These are phyloP conservation scores for Glomus cerebriforme DNA, from an alignment of 192 early-diverging fungal genomes.

Conservation along the genomic window DNA sequence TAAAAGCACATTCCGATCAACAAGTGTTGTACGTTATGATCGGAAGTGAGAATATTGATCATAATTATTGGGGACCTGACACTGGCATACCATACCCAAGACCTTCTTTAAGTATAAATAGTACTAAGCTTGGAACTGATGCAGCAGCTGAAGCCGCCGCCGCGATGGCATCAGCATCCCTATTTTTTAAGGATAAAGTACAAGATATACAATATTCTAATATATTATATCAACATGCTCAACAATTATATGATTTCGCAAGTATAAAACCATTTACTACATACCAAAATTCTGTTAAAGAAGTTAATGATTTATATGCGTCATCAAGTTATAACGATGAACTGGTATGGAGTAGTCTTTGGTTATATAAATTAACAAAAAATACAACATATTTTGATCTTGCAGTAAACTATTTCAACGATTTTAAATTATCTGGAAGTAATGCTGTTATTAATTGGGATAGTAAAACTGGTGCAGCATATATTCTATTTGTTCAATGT, in stretches of 20 bases:
- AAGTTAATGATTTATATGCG: slow-evolving; percentile 41
- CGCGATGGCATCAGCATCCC: slow-evolving; percentile 55
- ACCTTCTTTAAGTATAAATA: slow-evolving; percentile 51
- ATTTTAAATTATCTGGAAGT: slow-evolving; percentile 29
- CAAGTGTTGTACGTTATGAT: slow-evolving; percentile 55
- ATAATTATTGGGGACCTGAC: slow-evolving; percentile 64
- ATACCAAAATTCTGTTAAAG: slow-evolving; percentile 48
- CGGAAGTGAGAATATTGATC: slow-evolving; percentile 47
- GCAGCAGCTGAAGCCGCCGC: slow-evolving; percentile 55
- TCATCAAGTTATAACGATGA: slow-evolving; percentile 49
- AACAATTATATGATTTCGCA: slow-evolving; percentile 50
- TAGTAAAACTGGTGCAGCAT: slow-evolving; percentile 49
- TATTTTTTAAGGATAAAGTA: slow-evolving; percentile 52
- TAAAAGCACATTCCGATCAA: slow-evolving; percentile 57
- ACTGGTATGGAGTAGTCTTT: slow-evolving; percentile 56
- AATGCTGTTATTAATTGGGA: slow-evolving; percentile 53
- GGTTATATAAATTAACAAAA: slow-evolving; percentile 57
- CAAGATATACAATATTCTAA: slow-evolving; percentile 52
- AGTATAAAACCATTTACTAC: slow-evolving; percentile 46
- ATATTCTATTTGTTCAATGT: slow-evolving; percentile 49
- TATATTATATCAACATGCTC: slow-evolving; percentile 45
- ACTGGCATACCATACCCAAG: slow-evolving; percentile 54
- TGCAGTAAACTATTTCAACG: slow-evolving; percentile 50
- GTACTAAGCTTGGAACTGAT: slow-evolving; percentile 54
- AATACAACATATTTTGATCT: slow-evolving; percentile 45